Evolutionary conservation across 345 rosid species (phyloP).

Genomic region (Aquilaria malaccensis): DNA sequence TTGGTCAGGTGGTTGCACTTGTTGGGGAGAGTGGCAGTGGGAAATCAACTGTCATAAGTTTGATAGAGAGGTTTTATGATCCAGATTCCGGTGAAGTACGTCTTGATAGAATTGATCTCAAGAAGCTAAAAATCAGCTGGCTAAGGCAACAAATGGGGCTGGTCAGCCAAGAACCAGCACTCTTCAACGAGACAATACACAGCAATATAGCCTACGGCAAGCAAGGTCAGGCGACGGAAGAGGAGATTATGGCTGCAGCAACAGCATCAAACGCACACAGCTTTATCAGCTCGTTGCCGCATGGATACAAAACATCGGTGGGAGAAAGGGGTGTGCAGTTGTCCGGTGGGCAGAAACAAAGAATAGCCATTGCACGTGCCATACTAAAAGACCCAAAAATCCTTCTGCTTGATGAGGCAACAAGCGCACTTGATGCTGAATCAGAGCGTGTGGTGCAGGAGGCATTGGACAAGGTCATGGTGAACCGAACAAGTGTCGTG

Average conservation of each 20-base stretch:
- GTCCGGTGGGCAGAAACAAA: constrained; percentile 69
- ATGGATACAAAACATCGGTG: constrained; percentile 50
- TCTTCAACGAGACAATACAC: constrained; percentile 62
- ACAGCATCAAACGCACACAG: constrained; percentile 52
- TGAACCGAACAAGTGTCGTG: constrained; percentile 48
- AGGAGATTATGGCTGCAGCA: constrained; percentile 52
- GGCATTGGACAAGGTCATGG: constrained; percentile 66
- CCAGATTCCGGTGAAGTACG: constrained; percentile 50
- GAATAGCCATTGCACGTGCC: constrained; percentile 60
- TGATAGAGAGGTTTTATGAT: constrained; percentile 65
- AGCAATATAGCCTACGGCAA: constrained; percentile 58
- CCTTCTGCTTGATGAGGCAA: constrained; percentile 57
- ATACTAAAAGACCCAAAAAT: constrained; percentile 49
- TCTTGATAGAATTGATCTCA: constrained; percentile 35
- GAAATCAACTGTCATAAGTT: constrained; percentile 63
- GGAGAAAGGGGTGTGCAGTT: constrained; percentile 72
- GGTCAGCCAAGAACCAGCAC: constrained; percentile 70
- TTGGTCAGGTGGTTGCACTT: constrained; percentile 52
- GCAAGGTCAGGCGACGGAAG: constrained; percentile 36
- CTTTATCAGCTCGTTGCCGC: constrained; percentile 50
- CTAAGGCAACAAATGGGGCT: constrained; percentile 67
- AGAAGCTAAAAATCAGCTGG: constrained; percentile 44
- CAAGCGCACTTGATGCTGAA: constrained; percentile 64
- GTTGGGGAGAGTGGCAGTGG: constrained; percentile 81
- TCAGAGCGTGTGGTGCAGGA: constrained; percentile 61